Evolutionary conservation across 768 basidiomycete species (phyloP), one percentile per base, ranked within the genome.

Genomic region (Gyrodon lividus): DNA sequence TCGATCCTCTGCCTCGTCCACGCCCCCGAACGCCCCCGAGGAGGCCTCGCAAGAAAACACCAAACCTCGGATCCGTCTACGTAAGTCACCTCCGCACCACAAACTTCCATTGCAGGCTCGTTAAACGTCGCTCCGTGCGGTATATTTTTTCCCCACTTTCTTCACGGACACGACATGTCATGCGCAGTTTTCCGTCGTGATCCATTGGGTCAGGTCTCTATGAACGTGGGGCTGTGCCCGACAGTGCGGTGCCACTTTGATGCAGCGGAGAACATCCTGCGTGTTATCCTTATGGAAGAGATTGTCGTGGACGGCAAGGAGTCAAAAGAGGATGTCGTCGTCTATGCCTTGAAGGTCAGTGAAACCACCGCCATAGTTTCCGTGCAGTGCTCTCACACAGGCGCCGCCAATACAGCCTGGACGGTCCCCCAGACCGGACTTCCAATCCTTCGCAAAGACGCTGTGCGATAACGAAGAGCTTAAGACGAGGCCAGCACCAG

Each of bases 161-260:
- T 43, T 55, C 20, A 20, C 43, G 38, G 42, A 23, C 51, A 35
- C 28, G 19, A 10, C 22, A 20, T 13, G 24, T 24, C 41, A 12
- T 39, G 8, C 19, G 35, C 56, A 86, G 86, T 87, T 13, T 86
- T 88, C 69, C 80, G 85, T 6, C 81, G 86, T 5, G 86, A 87
- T 55, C 86, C 84, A 0, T 66, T 87, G 24, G 81, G 82, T 74
- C 81, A 87, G 59, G 81, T 86, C 0, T 80, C 84, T 1, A 82
- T 86, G 82, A 86, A 85, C 60, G 70, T 84, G 38, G 77, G 78
- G 20, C 61, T 88, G 45, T 72, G 72, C 39, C 71, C 81, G 7
- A 66, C 79, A 8, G 73, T 86, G 38, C 77, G 82, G 38, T 85
- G 82, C 55, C 74, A 78, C 19, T 84, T 76, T 61, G 80, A 84